These are phyloP conservation scores for Chlorella sp. DNA, from an alignment of 139 green algal species.

Conservation along the genomic window DNA sequence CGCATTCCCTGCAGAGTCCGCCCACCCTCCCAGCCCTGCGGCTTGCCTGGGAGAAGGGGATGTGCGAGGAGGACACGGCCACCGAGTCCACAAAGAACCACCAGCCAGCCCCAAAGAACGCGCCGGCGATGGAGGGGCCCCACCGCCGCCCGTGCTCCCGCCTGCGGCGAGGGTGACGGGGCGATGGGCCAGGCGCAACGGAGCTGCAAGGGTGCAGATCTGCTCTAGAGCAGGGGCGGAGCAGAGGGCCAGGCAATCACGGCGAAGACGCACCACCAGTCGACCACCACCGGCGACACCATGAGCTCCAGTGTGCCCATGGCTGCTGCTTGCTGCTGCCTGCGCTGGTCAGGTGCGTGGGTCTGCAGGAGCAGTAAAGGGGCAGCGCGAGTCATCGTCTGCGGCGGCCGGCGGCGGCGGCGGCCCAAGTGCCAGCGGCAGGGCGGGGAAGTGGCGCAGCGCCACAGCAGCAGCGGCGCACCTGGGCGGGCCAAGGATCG, in stretches of 20 bases:
- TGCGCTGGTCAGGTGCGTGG: no score
- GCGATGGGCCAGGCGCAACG: background rate
- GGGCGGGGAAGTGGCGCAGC: no score
- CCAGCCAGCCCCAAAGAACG: slow-evolving; percentile 79
- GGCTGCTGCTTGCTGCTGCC: no score
- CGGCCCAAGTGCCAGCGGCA: no score
- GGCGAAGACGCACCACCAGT: slow-evolving; percentile 16
- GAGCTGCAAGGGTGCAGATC: background rate
- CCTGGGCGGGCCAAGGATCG: no score
- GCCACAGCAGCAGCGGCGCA: no score
- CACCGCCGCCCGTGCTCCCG: slow-evolving; percentile 26
- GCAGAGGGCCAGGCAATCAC: background rate
- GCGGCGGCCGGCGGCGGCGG: no score
- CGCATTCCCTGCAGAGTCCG: no score
- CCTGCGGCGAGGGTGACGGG: background rate
- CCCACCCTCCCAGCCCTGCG: no score
- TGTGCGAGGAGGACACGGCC: slow-evolving; percentile 49
- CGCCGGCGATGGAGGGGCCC: slow-evolving; percentile 63
- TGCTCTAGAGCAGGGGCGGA: background rate
- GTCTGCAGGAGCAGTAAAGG: no score
- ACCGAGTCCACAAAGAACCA: slow-evolving; percentile 92
- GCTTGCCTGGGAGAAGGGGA: slow-evolving; percentile 75
- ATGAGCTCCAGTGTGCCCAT: background rate
- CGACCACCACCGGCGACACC: background rate
- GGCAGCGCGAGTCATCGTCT: no score